Percentiles rank a stretch among this genome's conserved stretches.
phyloP scores from a whole-genome alignment of 1,139 yeast genomes.

The Protomyces arabidopsidicola region DNA sequence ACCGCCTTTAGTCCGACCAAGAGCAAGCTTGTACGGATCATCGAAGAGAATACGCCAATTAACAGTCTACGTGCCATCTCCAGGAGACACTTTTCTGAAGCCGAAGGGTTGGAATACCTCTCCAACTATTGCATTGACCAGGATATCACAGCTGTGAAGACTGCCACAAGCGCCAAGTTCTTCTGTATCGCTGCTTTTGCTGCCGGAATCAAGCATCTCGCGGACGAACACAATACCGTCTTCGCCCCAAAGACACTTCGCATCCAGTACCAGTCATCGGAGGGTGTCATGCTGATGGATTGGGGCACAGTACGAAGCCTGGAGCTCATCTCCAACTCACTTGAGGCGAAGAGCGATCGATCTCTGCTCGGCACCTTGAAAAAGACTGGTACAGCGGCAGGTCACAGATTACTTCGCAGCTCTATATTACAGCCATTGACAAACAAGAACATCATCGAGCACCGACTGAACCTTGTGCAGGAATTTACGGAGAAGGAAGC shows the following conservation, averaged over 20 bases:
- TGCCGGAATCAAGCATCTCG: conserved; percentile 39
- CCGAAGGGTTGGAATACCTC: conserved; percentile 36
- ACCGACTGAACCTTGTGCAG: conserved; percentile 42
- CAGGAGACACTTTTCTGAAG: conserved; percentile 36
- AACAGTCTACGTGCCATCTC: conserved; percentile 37
- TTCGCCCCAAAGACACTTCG: conserved; percentile 39
- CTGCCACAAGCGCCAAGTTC: conserved; percentile 33
- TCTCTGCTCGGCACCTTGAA: conserved; percentile 35
- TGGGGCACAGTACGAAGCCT: conserved; percentile 41
- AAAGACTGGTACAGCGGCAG: conserved; percentile 47
- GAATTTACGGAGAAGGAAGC: conserved; percentile 38
- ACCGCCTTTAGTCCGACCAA: conserved; percentile 36
- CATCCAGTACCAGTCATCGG: conserved; percentile 39
- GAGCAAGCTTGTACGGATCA: conserved; percentile 42
- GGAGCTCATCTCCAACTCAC: conserved; percentile 42
- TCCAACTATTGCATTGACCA: conserved; percentile 34
- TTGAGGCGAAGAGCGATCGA: conserved; percentile 33
- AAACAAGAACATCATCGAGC: conserved; percentile 39
- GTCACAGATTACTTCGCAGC: conserved; percentile 43
- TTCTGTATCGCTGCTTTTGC: conserved; percentile 42
- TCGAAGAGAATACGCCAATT: conserved; percentile 40
- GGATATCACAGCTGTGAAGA: conserved; percentile 33
- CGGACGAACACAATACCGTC: conserved; percentile 28
- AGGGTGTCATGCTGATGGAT: conserved; percentile 43
- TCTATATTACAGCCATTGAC: conserved; percentile 48